Percentiles rank a stretch among this genome's conserved stretches.
Conservation (phyloP, 2,329 filamentous ascomycete genomes). For the Endothia cerciana region DNA sequence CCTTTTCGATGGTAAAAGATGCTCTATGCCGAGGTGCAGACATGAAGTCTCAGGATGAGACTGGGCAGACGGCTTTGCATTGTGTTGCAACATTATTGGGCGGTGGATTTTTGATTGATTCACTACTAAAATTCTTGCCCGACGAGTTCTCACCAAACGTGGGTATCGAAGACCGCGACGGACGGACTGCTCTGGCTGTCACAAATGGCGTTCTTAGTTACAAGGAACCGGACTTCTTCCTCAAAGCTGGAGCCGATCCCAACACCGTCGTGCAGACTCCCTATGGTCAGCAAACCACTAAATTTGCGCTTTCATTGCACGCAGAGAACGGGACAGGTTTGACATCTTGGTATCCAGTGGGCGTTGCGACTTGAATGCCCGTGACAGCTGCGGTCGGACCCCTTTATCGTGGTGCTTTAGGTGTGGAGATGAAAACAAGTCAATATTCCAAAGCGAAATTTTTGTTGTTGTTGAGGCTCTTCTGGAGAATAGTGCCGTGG, state of each 20-base stretch:
- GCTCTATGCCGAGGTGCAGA: not conserved
- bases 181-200: not conserved
- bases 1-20: not conserved
- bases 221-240: too few relatives aligned
- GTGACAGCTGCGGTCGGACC: not conserved
- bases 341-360: not conserved
- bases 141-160: not conserved
- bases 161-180: not conserved
- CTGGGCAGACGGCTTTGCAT: not conserved
- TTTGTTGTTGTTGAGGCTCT: not conserved
- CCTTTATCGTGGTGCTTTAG: not conserved
- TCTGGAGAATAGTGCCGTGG: too few relatives aligned
- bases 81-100: too few relatives aligned
- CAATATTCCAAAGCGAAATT: fast-evolving
- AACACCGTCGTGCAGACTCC: not conserved
- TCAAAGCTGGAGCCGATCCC: not conserved
- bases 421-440: not conserved
- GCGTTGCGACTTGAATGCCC: slow-evolving; percentile 3
- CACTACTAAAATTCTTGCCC: too few relatives aligned
- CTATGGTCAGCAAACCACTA: too few relatives aligned
- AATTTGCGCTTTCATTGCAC: too few relatives aligned
- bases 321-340: fast-evolving
- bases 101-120: too few relatives aligned
- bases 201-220: too few relatives aligned
- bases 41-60: not conserved